Conservation (phyloP, 2,329 filamentous ascomycete species). For the Apiospora phragmitis region DNA sequence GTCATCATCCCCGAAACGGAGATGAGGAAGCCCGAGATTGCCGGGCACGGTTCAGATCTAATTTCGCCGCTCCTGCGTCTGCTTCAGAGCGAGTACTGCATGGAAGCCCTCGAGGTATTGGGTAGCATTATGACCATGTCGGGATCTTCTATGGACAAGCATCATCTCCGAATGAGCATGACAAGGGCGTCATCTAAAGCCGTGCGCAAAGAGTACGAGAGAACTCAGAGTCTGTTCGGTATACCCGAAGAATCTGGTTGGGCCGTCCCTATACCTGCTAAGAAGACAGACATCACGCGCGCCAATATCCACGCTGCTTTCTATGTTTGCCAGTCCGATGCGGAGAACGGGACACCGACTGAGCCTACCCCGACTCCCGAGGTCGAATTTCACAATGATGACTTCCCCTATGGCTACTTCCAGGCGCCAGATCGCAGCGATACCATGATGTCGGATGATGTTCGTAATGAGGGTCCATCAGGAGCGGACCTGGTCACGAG, state of each 20-base stretch:
- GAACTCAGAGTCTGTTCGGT: constrained; percentile 91
- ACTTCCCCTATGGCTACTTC: constrained; percentile 82
- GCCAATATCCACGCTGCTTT: constrained; percentile 95
- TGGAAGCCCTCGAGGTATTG: constrained; percentile 86
- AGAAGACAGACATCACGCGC: constrained; percentile 82
- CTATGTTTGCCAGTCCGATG: constrained; percentile 80
- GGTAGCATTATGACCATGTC: constrained; percentile 96
- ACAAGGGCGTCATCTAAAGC: constrained; percentile 81
- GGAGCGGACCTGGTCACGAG: constrained; percentile 77
- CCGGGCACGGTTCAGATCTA: constrained; percentile 87
- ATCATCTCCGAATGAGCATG: constrained; percentile 98
- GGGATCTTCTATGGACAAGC: constrained; percentile 86
- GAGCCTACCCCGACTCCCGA: constrained; percentile 75
- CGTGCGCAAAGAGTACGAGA: constrained; percentile 91
- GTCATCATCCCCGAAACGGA: constrained; percentile 86
- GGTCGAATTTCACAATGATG: constrained; percentile 89
- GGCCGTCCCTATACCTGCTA: constrained; percentile 91
- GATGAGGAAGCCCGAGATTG: constrained; percentile 88
- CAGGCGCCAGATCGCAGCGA: constrained; percentile 71
- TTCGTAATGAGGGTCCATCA: constrained; percentile 69
- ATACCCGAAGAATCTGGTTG: constrained; percentile 95
- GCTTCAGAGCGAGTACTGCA: constrained; percentile 89
- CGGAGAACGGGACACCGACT: constrained; percentile 54
- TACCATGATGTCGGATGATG: constrained; percentile 91
- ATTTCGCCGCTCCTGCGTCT: constrained; percentile 90